phyloP scores from a whole-genome alignment of 1,284 basidiomycete genomes.

The Leccinum holopus region DNA sequence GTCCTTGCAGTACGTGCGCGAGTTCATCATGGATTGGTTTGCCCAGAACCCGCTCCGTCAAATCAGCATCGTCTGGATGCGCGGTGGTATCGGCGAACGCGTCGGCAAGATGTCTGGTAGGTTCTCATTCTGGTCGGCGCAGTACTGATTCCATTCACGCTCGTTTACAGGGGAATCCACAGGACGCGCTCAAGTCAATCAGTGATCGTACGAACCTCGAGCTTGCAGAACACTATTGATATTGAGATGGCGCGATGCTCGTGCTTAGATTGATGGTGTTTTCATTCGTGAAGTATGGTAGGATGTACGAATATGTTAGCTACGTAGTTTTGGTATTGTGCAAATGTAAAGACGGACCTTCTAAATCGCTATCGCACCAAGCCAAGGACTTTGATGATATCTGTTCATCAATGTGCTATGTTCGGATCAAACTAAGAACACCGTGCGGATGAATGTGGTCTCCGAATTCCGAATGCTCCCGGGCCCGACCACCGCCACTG shows the following conservation, averaged over 20 bases:
- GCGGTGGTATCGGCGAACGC: slow-evolving; percentile 83
- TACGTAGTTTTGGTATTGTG: too few relatives aligned
- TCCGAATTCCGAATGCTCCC: too few relatives aligned
- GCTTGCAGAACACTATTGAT: slow-evolving; percentile 93
- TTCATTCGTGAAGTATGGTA: too few relatives aligned
- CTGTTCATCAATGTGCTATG: too few relatives aligned
- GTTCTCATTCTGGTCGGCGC: slow-evolving; percentile 20
- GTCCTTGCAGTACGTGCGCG: slow-evolving; percentile 85
- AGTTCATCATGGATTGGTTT: slow-evolving; percentile 96
- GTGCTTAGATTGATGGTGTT: slow-evolving; percentile 16
- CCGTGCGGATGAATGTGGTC: too few relatives aligned
- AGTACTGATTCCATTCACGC: slow-evolving; percentile 1
- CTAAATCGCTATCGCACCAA: too few relatives aligned
- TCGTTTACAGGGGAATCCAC: slow-evolving; percentile 75
- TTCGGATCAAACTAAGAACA: too few relatives aligned
- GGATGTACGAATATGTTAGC: too few relatives aligned
- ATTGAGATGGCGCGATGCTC: slow-evolving; percentile 82
- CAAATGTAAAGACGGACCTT: too few relatives aligned
- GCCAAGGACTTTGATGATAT: too few relatives aligned
- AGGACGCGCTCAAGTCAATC: slow-evolving; percentile 86
- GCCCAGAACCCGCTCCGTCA: slow-evolving; percentile 99
- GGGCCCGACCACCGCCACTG: too few relatives aligned
- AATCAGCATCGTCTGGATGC: slow-evolving; percentile 88
- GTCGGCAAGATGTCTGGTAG: slow-evolving; percentile 86
- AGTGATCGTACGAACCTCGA: slow-evolving; percentile 87